These are phyloP conservation scores for Cutaneotrichosporon dermatis DNA, from an alignment of 1,284 basidiomycete species.

Conservation along the genomic window DNA sequence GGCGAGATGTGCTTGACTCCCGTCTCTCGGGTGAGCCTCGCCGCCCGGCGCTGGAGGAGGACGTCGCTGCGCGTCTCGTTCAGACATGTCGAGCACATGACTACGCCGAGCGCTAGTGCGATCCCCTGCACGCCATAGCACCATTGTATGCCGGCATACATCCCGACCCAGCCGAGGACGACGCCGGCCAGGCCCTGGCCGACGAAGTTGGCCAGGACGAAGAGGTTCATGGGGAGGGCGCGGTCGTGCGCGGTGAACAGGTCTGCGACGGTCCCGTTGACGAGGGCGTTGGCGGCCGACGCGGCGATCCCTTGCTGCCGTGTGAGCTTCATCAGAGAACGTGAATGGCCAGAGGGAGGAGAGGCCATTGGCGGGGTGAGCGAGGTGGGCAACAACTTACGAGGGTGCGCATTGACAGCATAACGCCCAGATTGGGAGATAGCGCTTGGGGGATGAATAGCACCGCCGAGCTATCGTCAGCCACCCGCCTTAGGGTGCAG, in stretches of 20 bases:
- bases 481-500: not conserved
- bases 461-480: constrained; percentile 14
- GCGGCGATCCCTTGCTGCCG: constrained; percentile 32
- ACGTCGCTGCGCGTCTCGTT: constrained; percentile 49
- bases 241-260: constrained; percentile 40
- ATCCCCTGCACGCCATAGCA: constrained; percentile 41
- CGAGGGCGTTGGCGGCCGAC: constrained; percentile 41
- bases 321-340: too few relatives aligned
- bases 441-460: constrained; percentile 40
- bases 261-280: constrained; percentile 47
- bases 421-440: constrained; percentile 7
- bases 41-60: constrained; percentile 48
- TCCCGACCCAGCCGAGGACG: constrained; percentile 32
- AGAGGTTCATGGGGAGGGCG: constrained; percentile 49
- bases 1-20: constrained; percentile 37
- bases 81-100: constrained; percentile 40
- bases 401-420: constrained; percentile 3
- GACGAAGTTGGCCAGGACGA: constrained; percentile 45
- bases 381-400: too few relatives aligned
- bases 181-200: constrained; percentile 35
- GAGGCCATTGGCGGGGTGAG: too few relatives aligned
- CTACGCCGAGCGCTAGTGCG: constrained; percentile 25
- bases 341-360: too few relatives aligned
- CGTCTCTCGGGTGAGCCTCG: constrained; percentile 43
- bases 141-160: constrained; percentile 33